Base-by-base conservation (phyloP, 1,284 basidiomycete genomes). In the Coniferiporia weirii region DNA sequence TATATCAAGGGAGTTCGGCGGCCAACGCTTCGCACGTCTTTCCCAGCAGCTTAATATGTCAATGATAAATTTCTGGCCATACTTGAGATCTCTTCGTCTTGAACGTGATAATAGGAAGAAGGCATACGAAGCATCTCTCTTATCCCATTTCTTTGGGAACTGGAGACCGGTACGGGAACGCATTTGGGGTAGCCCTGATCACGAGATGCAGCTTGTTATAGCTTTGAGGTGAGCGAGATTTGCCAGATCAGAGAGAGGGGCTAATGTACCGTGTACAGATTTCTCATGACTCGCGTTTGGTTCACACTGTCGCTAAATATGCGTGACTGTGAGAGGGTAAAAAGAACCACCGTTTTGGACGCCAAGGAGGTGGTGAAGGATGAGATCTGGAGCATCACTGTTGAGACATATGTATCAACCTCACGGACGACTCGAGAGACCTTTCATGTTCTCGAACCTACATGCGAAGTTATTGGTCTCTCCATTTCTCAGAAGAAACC, bases 11-110 rank as follows among this genome's bases (percentile, higher is more conserved):
- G 61, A 73, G 15, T 87, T 79, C 63, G 52, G 72, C 20, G 86
- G 86, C 4, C 65, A 64, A 34, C 77, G 86, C 51, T 69, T 84
- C 45, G 68, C 74, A 15, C 52, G 64, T 1, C 54, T 82, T 10
- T 61, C 79, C 44, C 56, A 70, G 47, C 66, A 66, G 17, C 71
- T 80, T 64, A 70, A 80, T 7, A 69, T 61, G 19, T 75, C 73
- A 12, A 80, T 77, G 71, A 81, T 76, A 1, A 82, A 89, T 64
- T 73, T 85, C 66, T 89, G 87, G 87, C 84, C 86, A 2, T 88
- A 88, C 67, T 74, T 88, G 36, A 71, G 69, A 20, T 64, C 73
- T 17, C 78, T 87, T n/a, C 66, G 74, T 58, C 60, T 65, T 8
- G 84, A 88, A 66, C 65, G 68, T 1, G 47, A 56, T 0, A 59